Evolutionary conservation across 257 asterid species (phyloP).

Genomic region (Haberlea rhodopensis): DNA sequence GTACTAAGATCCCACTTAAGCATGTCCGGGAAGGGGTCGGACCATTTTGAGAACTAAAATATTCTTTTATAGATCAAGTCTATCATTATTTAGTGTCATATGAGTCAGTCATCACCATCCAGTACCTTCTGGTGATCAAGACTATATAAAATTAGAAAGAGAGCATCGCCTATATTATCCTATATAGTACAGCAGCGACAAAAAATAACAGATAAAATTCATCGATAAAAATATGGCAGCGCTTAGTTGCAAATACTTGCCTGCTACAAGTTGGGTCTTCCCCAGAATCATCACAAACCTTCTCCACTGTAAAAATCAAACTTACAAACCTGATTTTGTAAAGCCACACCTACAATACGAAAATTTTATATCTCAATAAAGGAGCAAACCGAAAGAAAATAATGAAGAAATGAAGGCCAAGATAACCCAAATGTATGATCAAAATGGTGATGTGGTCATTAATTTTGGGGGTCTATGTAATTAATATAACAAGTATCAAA

Average conservation of each 20-base stretch:
- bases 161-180: not conserved
- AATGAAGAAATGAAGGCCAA: no score
- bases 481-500: not conserved
- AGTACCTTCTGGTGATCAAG: not conserved
- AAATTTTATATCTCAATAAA: not conserved
- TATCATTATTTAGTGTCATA: not conserved
- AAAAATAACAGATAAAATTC: constrained; percentile 5
- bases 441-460: not conserved
- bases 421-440: no score
- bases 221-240: not conserved
- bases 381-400: not conserved
- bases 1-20: no score
- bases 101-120: no score
- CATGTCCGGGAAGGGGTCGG: no score
- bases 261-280: constrained; percentile 99
- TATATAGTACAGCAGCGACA: not conserved
- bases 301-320: constrained; percentile 43
- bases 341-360: constrained; percentile 18
- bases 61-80: no score
- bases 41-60: not conserved
- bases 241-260: constrained; percentile 34
- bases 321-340: no score
- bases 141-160: not conserved
- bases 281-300: constrained; percentile 86
- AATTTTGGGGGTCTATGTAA: constrained; percentile 1